Evolutionary conservation across 2,329 filamentous ascomycete genomes (phyloP).

Genomic region (Aspergillus sp.): DNA sequence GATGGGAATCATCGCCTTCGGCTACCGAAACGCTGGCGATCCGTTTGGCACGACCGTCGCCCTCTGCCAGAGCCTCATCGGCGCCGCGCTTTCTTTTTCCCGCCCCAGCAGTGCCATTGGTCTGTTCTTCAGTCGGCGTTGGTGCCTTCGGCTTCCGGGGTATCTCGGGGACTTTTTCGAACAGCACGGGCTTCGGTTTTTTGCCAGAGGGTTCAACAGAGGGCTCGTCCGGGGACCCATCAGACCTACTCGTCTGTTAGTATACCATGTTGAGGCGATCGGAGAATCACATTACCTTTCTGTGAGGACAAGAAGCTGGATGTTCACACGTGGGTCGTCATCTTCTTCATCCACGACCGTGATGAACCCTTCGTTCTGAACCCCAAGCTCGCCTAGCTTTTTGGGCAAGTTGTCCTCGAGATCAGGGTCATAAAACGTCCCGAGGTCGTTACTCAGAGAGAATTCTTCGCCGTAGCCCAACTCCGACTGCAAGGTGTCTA

Average conservation of each 20-base stretch:
- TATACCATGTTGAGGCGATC: neutral
- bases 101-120: conserved; percentile 21
- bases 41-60: conserved; percentile 42
- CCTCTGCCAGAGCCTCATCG: conserved; percentile 36
- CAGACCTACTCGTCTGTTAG: conserved; percentile 21
- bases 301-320: conserved; percentile 59
- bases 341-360: conserved; percentile 83
- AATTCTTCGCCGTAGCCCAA: conserved; percentile 81
- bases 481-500: conserved; percentile 67
- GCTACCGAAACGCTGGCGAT: conserved; percentile 33
- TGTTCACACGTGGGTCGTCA: conserved; percentile 66
- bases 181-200: conserved; percentile 39
- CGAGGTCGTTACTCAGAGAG: conserved; percentile 69
- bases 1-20: conserved; percentile 40
- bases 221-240: too few relatives aligned
- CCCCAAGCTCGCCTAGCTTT: conserved; percentile 73
- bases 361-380: conserved; percentile 71
- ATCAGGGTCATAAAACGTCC: conserved; percentile 85
- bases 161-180: conserved; percentile 44
- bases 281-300: conserved; percentile 24
- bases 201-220: conserved; percentile 28
- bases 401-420: conserved; percentile 81
- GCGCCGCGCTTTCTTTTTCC: conserved; percentile 47
- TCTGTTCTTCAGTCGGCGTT: conserved; percentile 28
- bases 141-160: conserved; percentile 44